phyloP scores from a whole-genome alignment of 345 rosid species.

The Eucalyptus marginata region DNA sequence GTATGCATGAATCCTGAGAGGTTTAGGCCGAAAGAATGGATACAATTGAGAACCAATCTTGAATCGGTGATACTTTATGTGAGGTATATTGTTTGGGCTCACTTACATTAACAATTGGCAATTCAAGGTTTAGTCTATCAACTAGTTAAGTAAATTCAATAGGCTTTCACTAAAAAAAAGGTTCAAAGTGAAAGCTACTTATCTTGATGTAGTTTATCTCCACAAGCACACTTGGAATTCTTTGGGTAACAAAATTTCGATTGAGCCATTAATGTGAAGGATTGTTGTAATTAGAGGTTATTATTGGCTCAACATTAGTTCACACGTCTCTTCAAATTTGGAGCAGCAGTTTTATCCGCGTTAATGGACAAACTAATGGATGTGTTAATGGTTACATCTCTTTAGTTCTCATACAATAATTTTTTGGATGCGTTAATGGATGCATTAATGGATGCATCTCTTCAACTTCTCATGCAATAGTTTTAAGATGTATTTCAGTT shows the following conservation, averaged over 20 bases:
- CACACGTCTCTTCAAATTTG: neutral
- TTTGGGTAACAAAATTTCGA: too few relatives aligned
- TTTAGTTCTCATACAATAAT: fast-evolving
- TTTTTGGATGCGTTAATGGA: too few relatives aligned
- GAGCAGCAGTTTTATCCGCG: fast-evolving
- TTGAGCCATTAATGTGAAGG: neutral
- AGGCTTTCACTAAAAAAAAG: neutral
- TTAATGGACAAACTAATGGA: neutral
- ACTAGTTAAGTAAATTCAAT: neutral
- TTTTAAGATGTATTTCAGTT: neutral
- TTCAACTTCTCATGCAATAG: neutral
- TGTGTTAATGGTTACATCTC: neutral
- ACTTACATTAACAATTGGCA: neutral
- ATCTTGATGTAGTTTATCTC: neutral
- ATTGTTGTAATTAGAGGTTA: neutral
- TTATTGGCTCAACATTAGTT: too few relatives aligned
- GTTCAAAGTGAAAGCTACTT: neutral
- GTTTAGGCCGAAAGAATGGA: too few relatives aligned
- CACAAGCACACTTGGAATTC: neutral
- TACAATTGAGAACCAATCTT: neutral
- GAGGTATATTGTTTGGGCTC: neutral
- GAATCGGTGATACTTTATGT: too few relatives aligned
- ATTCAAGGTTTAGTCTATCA: neutral
- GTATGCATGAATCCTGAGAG: neutral
- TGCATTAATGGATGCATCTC: neutral